A percentile compares a stretch with the other conserved stretches of the same genome.
Evolutionary conservation across 2,329 filamentous ascomycete species (phyloP).

Genomic region (Ambrosiella cleistominuta): DNA sequence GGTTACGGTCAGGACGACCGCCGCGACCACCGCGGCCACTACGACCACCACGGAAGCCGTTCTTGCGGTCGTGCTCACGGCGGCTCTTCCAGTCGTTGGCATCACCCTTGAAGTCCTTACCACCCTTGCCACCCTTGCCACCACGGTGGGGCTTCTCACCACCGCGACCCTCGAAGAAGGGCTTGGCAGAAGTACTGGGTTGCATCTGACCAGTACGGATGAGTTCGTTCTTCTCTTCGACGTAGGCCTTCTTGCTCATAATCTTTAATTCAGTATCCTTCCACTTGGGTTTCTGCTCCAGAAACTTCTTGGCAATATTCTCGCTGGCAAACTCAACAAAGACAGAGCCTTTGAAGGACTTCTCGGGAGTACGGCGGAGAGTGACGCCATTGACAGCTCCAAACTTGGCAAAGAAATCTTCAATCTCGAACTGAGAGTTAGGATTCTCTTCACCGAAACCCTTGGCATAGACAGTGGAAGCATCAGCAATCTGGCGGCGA

Average conservation of each 20-base stretch:
- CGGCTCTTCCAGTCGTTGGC: slow-evolving; percentile 47
- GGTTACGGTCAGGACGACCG: slow-evolving; percentile 18
- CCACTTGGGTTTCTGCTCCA: slow-evolving; percentile 73
- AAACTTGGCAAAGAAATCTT: slow-evolving; percentile 72
- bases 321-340: slow-evolving; percentile 82
- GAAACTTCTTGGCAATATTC: slow-evolving; percentile 63
- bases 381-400: slow-evolving; percentile 69
- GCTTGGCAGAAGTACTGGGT: slow-evolving; percentile 30
- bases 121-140: background rate
- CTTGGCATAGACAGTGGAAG: slow-evolving; percentile 75
- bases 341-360: slow-evolving; percentile 84
- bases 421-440: slow-evolving; percentile 80
- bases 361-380: slow-evolving; percentile 57
- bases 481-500: slow-evolving; percentile 47
- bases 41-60: slow-evolving; percentile 34
- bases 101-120: slow-evolving; percentile 24
- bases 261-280: slow-evolving; percentile 62
- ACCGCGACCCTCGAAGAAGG: slow-evolving; percentile 33
- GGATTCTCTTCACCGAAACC: slow-evolving; percentile 77
- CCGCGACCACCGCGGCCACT: slow-evolving; percentile 28
- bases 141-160: slow-evolving; percentile 17
- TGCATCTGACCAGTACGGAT: slow-evolving; percentile 54
- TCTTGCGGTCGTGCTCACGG: slow-evolving; percentile 42
- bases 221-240: slow-evolving; percentile 54
- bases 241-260: slow-evolving; percentile 79